These are phyloP conservation scores for Citeromyces matritensis DNA, from an alignment of 805 yeast species.

Conservation along the genomic window DNA sequence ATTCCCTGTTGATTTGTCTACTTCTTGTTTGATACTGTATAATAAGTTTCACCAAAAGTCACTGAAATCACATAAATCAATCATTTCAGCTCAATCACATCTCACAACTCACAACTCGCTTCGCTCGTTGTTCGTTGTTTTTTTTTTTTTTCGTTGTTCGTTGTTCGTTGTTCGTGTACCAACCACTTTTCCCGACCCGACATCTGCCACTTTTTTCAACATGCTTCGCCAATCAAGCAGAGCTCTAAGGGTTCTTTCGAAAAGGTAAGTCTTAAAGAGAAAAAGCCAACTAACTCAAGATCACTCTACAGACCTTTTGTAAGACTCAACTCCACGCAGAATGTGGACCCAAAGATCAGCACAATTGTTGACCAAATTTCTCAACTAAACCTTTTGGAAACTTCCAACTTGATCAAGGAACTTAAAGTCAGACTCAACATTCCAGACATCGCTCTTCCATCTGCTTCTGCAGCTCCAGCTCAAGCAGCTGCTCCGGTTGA, in stretches of 20 bases:
- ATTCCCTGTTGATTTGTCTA: too few relatives aligned
- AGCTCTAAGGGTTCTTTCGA: constrained; percentile 8
- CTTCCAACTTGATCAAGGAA: constrained; percentile 74
- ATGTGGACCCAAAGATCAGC: constrained; percentile 77
- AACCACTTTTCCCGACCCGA: too few relatives aligned
- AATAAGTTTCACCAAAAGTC: too few relatives aligned
- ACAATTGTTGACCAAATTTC: constrained; percentile 85
- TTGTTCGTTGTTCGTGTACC: too few relatives aligned
- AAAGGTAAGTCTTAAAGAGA: constrained; percentile 6
- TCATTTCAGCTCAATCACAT: too few relatives aligned
- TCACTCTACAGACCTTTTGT: constrained; percentile 6
- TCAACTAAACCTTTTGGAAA: constrained; percentile 81
- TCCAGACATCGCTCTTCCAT: constrained; percentile 83
- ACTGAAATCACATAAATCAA: too few relatives aligned
- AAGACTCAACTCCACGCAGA: constrained; percentile 33
- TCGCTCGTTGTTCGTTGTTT: too few relatives aligned
- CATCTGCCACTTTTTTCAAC: too few relatives aligned
- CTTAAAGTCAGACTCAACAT: constrained; percentile 75
- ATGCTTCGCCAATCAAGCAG: constrained; percentile 10
- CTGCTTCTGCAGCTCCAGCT: constrained; percentile 45
- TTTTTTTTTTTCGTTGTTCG: too few relatives aligned
- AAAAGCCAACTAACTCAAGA: neutral
- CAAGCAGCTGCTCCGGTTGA: constrained; percentile 53
- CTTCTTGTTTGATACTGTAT: too few relatives aligned
- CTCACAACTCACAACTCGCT: too few relatives aligned